Evolutionary conservation across 768 basidiomycete species (phyloP).

Genomic region (Collybiopsis confluens): DNA sequence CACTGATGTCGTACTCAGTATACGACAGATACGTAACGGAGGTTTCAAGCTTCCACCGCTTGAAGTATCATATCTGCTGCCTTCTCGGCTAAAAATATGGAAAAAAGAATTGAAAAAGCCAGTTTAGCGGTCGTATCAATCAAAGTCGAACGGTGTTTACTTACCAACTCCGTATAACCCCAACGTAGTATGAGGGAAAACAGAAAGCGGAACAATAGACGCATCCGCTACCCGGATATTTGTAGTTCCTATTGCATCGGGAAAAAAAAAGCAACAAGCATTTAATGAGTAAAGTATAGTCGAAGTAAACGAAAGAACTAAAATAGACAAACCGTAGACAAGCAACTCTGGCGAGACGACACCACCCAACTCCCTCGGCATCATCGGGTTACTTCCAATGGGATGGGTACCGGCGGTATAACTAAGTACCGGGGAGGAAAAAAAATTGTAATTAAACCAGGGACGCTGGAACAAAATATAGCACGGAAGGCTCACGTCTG

Average conservation of each 20-base stretch:
- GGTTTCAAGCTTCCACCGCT: neutral
- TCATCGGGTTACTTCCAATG: constrained; percentile 15
- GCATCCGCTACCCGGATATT: constrained; percentile 25
- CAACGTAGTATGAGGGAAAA: constrained; percentile 20
- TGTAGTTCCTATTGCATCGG: constrained; percentile 13
- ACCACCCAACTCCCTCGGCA: constrained; percentile 13
- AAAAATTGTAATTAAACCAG: no score
- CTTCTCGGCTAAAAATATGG: constrained; percentile 25
- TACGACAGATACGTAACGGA: no score
- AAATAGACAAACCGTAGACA: constrained; percentile 9
- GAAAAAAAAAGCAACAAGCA: no score
- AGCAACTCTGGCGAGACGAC: constrained; percentile 13
- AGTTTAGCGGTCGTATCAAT: no score
- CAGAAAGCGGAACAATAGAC: constrained; percentile 21
- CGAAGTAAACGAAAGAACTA: no score
- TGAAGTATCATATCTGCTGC: constrained; percentile 19
- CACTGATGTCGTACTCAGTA: no score
- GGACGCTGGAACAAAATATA: no score
- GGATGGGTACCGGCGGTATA: constrained; percentile 15
- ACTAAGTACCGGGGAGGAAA: no score
- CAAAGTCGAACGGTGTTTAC: no score
- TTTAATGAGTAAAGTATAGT: no score
- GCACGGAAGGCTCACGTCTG: neutral
- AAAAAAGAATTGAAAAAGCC: no score
- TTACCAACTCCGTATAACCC: constrained; percentile 19